Conservation (phyloP, 2,329 filamentous ascomycete species). For the Aureobasidium sp. region DNA sequence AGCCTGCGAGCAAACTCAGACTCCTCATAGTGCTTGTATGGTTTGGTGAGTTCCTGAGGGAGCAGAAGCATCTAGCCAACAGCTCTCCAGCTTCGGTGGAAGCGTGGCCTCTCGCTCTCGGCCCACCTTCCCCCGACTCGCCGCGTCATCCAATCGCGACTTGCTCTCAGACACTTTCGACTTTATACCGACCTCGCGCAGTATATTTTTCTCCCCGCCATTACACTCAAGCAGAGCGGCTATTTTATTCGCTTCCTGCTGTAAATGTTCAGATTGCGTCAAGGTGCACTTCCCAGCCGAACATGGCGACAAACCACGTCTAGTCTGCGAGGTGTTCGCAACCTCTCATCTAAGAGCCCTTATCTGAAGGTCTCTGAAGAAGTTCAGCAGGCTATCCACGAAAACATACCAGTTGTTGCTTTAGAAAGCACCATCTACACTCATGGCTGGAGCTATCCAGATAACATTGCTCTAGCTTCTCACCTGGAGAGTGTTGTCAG, state of each 20-base stretch:
- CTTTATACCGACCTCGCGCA: background rate
- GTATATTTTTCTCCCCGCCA: background rate
- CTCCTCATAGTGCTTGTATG: slow-evolving; percentile 33
- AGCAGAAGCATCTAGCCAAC: background rate
- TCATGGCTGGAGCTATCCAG: slow-evolving; percentile 68
- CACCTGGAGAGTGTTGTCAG: slow-evolving; percentile 77
- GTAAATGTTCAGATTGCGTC: slow-evolving; percentile 14
- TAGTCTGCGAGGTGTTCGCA: background rate
- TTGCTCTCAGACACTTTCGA: background rate
- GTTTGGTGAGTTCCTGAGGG: background rate
- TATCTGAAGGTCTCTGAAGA: slow-evolving; percentile 73
- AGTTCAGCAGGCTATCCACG: slow-evolving; percentile 66
- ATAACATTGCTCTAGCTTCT: slow-evolving; percentile 68
- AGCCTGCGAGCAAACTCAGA: slow-evolving; percentile 31
- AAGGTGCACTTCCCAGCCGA: background rate
- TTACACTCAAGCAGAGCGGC: background rate
- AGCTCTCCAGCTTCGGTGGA: slow-evolving; percentile 15
- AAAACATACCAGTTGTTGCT: slow-evolving; percentile 77
- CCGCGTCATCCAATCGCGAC: slow-evolving; percentile 13
- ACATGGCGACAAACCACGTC: background rate
- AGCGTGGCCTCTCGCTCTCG: slow-evolving; percentile 18
- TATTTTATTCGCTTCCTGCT: background rate
- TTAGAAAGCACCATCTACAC: slow-evolving; percentile 97
- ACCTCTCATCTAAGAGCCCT: slow-evolving; percentile 22
- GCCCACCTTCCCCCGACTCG: slow-evolving; percentile 16